These are phyloP conservation scores for Turritis glabra DNA, from an alignment of 345 rosid genomes.

Conservation along the genomic window DNA sequence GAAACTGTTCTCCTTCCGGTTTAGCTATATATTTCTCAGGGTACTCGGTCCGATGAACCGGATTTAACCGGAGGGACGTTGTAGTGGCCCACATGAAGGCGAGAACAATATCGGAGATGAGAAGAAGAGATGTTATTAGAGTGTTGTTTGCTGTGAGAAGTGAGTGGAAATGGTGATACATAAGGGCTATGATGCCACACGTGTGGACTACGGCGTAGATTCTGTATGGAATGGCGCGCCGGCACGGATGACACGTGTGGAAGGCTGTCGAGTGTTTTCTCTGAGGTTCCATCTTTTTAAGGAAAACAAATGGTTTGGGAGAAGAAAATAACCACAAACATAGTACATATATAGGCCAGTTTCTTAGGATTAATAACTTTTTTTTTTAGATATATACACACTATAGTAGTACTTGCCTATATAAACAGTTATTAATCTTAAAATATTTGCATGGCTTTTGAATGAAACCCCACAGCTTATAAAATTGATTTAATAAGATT, in stretches of 20 bases:
- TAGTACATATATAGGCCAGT: not conserved
- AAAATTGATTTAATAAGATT: too few species aligned
- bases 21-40: constrained; percentile 46
- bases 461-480: too few species aligned
- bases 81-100: constrained; percentile 64
- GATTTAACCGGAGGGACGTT: constrained; percentile 47
- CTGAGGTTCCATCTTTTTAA: not conserved
- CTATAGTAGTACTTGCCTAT: too few species aligned
- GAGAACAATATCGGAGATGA: constrained; percentile 60
- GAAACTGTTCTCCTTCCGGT: constrained; percentile 53
- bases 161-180: constrained; percentile 49
- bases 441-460: too few species aligned
- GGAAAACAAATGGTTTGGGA: not conserved
- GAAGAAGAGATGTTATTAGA: constrained; percentile 28
- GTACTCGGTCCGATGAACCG: constrained; percentile 47
- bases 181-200: constrained; percentile 52
- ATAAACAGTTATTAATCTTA: too few species aligned
- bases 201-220: constrained; percentile 49
- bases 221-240: constrained; percentile 47
- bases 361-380: too few species aligned
- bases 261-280: constrained; percentile 40
- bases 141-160: constrained; percentile 41
- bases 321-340: too few species aligned
- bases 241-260: constrained; percentile 43
- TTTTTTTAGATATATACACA: too few species aligned